These are phyloP conservation scores for Triticum urartu DNA, from an alignment of 176 grass and related monocot genomes.

Conservation along the genomic window DNA sequence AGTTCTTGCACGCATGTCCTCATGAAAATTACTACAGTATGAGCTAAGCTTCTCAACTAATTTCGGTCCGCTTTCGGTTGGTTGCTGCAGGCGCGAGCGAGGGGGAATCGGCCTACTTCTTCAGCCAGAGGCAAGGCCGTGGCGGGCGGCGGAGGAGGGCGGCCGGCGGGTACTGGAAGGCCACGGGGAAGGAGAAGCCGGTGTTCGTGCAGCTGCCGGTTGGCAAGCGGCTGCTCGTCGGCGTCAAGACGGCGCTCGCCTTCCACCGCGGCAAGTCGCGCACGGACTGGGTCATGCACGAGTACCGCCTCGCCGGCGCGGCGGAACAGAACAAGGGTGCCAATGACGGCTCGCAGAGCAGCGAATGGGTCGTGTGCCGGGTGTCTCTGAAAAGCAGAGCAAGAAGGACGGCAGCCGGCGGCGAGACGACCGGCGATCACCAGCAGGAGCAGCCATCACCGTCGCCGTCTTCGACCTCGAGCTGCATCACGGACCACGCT, in stretches of 20 bases:
- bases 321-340: background rate
- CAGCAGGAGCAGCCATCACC: background rate
- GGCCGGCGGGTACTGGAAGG: constrained; percentile 66
- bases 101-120: constrained; percentile 64
- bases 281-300: constrained; percentile 98
- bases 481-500: constrained; percentile 44
- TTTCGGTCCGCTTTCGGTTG: background rate
- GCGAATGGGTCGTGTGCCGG: constrained; percentile 72
- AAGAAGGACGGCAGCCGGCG: background rate
- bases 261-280: constrained; percentile 56
- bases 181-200: constrained; percentile 51
- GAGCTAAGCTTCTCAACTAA: no score
- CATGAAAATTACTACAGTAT: no score
- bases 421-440: background rate
- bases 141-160: constrained; percentile 26
- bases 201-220: constrained; percentile 36
- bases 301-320: constrained; percentile 66
- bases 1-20: background rate
- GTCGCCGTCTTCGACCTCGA: constrained; percentile 19
- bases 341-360: constrained; percentile 13
- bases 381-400: constrained; percentile 51
- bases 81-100: constrained; percentile 46
- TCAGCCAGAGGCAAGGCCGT: constrained; percentile 18
- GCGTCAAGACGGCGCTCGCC: constrained; percentile 56
- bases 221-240: constrained; percentile 42